Evolutionary conservation across 768 basidiomycete species (phyloP).

Genomic region (Xerocomellus intermedius): DNA sequence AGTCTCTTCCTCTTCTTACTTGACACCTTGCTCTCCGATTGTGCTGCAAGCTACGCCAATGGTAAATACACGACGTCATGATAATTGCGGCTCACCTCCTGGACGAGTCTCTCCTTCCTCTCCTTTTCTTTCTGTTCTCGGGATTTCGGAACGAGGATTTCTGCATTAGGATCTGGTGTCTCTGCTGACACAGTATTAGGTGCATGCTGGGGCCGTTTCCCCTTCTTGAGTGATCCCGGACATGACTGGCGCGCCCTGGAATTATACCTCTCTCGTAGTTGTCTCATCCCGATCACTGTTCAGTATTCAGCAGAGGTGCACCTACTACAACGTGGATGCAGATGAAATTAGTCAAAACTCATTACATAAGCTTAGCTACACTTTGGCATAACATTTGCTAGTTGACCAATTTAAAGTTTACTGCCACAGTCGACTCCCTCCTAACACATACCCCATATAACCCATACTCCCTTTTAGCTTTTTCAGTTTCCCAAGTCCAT

Average conservation of each 20-base stretch:
- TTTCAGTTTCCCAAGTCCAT: not conserved
- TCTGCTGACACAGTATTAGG: conserved; percentile 23
- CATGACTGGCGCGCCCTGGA: conserved; percentile 66
- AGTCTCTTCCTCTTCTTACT: conserved; percentile 85
- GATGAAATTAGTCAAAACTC: not conserved
- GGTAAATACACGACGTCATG: not conserved
- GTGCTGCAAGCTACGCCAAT: conserved; percentile 31
- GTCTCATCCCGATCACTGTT: conserved; percentile 19
- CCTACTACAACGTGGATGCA: not conserved
- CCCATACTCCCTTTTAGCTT: not conserved
- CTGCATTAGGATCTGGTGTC: conserved; percentile 54
- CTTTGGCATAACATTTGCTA: no score
- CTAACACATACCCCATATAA: not conserved
- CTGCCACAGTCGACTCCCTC: not conserved
- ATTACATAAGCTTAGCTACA: conserved; percentile 7
- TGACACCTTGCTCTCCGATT: conserved; percentile 71
- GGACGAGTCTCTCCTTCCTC: conserved; percentile 54
- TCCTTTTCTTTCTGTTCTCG: conserved; percentile 60
- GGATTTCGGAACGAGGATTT: conserved; percentile 56
- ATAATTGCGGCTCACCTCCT: conserved; percentile 48
- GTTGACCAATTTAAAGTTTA: no score
- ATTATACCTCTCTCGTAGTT: conserved; percentile 44
- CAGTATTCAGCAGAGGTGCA: not conserved
- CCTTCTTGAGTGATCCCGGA: conserved; percentile 62
- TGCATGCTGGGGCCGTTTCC: conserved; percentile 42